Conservation (phyloP, 805 yeast genomes). For the Candida sonorensis region DNA sequence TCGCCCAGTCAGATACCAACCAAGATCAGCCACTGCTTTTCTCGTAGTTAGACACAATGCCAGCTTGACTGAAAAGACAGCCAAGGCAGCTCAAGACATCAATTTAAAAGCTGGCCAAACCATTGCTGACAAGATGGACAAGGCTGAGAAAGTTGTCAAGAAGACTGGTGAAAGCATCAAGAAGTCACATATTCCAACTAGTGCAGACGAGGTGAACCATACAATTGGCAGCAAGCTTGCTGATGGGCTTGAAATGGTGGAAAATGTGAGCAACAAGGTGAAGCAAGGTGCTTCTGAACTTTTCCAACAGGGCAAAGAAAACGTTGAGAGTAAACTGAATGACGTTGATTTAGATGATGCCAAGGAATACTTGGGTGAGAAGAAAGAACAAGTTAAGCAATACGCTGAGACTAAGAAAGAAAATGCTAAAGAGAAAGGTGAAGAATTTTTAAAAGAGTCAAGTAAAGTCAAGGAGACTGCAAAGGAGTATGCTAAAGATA, state of each 20-base stretch:
- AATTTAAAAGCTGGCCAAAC: slow-evolving; percentile 31
- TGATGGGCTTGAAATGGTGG: no score
- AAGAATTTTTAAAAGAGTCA: no score
- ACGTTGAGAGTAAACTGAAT: background rate
- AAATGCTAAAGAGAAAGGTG: background rate
- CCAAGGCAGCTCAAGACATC: background rate
- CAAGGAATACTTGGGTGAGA: background rate
- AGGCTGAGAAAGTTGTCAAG: slow-evolving; percentile 9
- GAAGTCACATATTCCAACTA: no score
- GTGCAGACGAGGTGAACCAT: no score
- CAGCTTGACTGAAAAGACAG: slow-evolving; percentile 13
- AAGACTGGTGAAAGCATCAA: no score
- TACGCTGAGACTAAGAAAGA: background rate
- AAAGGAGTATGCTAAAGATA: slow-evolving; percentile 6
- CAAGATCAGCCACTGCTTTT: no score
- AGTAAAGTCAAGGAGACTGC: slow-evolving; percentile 4
- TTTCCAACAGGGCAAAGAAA: background rate
- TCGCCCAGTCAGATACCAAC: no score
- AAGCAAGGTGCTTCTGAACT: slow-evolving; percentile 1
- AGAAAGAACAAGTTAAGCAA: background rate
- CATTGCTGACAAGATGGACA: slow-evolving; percentile 31
- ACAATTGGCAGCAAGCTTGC: no score
- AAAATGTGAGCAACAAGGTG: no score
- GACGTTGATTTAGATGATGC: background rate
- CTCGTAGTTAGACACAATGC: no score